Evolutionary conservation across 352 stramenopile genomes (phyloP).

Genomic region (Pythium rhizo-oryzae): DNA sequence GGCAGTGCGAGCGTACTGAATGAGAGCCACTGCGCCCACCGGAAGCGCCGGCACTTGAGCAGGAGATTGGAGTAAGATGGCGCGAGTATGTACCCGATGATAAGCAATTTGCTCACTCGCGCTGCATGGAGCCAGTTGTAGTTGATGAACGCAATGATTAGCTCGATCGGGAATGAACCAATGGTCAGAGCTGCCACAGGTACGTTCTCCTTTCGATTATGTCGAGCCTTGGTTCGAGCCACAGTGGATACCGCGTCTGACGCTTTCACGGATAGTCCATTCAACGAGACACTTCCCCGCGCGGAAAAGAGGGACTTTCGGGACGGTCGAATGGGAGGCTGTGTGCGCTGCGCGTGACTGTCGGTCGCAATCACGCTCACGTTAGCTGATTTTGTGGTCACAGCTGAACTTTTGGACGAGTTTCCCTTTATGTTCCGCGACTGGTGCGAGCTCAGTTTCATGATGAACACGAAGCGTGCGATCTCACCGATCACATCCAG

Average conservation of each 20-base stretch:
- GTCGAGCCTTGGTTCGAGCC: too few species aligned
- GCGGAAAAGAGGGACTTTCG: constrained; percentile 17
- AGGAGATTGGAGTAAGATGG: constrained; percentile 18
- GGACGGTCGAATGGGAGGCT: constrained; percentile 10
- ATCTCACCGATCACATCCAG: neutral
- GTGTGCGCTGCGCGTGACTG: too few species aligned
- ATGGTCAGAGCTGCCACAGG: too few species aligned
- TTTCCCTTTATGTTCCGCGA: too few species aligned
- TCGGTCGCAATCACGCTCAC: too few species aligned
- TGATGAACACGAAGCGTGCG: too few species aligned
- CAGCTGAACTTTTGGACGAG: too few species aligned
- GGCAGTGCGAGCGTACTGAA: constrained; percentile 50
- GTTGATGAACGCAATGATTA: constrained; percentile 9
- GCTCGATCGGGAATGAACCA: neutral
- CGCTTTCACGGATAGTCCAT: neutral
- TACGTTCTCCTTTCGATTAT: too few species aligned
- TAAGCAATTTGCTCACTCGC: constrained; percentile 16
- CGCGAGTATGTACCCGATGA: constrained; percentile 4
- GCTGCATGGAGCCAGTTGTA: constrained; percentile 30
- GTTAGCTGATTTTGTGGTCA: too few species aligned
- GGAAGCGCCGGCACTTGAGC: constrained; percentile 26
- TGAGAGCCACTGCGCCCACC: constrained; percentile 38
- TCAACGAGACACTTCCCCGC: constrained; percentile 8
- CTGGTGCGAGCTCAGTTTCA: too few species aligned
- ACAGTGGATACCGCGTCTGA: too few species aligned